Percentiles rank a stretch among this genome's conserved stretches.
Evolutionary conservation across 2,329 filamentous ascomycete species (phyloP).

Genomic region (Penicillium sp.): DNA sequence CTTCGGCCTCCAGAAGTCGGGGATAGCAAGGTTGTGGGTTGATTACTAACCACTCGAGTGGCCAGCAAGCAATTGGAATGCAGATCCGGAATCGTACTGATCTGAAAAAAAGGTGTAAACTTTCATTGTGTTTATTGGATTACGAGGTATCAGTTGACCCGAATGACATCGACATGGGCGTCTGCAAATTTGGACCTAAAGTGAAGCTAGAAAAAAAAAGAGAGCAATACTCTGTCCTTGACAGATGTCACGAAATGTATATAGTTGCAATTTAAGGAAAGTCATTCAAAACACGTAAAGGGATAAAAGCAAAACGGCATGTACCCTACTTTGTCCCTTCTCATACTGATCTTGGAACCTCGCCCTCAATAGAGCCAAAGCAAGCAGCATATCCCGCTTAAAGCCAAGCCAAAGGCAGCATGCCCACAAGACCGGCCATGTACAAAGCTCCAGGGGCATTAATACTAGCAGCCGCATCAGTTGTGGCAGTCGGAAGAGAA

Average conservation of each 20-base stretch:
- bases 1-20: no score
- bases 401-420: slow-evolving; percentile 28
- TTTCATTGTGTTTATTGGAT: no score
- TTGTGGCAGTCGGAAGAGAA: slow-evolving; percentile 13
- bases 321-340: background rate
- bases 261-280: background rate
- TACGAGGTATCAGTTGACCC: no score
- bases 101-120: no score
- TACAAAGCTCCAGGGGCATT: slow-evolving; percentile 15
- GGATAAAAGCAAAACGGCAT: background rate
- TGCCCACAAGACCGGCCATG: slow-evolving; percentile 24
- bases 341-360: background rate
- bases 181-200: background rate
- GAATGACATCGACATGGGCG: no score
- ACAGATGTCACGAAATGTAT: background rate
- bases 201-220: background rate
- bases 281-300: background rate
- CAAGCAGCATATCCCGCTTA: slow-evolving; percentile 1
- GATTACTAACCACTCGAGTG: no score
- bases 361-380: background rate
- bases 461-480: slow-evolving; percentile 13
- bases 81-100: no score
- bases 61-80: no score
- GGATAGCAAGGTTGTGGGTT: no score
- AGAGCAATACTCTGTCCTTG: background rate